phyloP scores from a whole-genome alignment of 2,329 filamentous ascomycete species.

The Teratosphaeria destructans region DNA sequence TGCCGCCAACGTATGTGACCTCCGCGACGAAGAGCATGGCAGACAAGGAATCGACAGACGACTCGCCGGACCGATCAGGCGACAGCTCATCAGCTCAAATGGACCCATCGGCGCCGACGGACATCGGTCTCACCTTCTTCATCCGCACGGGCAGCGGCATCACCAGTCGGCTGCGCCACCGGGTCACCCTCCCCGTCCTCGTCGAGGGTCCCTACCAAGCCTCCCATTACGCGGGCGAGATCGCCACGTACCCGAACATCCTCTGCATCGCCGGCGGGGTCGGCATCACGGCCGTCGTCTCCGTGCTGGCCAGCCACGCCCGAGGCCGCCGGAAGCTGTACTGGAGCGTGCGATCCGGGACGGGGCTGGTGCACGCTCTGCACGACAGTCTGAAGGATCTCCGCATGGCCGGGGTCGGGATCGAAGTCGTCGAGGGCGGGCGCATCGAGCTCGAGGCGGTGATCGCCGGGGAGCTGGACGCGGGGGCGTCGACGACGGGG shows the following conservation, averaged over 20 bases:
- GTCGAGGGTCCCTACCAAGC: not conserved
- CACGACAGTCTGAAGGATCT: not conserved
- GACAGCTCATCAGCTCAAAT: not conserved
- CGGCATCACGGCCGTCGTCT: conserved; percentile 37
- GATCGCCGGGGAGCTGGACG: not conserved
- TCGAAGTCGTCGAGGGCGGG: not conserved
- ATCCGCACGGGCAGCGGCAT: conserved; percentile 7
- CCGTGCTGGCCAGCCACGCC: conserved; percentile 16
- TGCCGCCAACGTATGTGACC: not conserved
- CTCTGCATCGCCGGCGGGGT: conserved; percentile 40
- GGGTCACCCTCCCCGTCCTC: not conserved
- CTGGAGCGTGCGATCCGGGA: not conserved
- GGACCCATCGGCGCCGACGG: not conserved
- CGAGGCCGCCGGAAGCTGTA: not conserved
- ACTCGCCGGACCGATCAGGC: not conserved
- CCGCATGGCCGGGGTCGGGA: not conserved
- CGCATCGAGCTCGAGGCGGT: not conserved
- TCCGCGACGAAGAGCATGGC: not conserved
- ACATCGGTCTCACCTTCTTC: not conserved
- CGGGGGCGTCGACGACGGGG: not conserved
- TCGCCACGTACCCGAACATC: conserved; percentile 18
- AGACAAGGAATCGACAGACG: not conserved
- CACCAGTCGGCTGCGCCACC: not conserved
- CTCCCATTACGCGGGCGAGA: not conserved
- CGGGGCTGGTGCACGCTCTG: not conserved